Conservation (phyloP, 108 stramenopile genomes). For the Pseudonitzschia pungens region DNA sequence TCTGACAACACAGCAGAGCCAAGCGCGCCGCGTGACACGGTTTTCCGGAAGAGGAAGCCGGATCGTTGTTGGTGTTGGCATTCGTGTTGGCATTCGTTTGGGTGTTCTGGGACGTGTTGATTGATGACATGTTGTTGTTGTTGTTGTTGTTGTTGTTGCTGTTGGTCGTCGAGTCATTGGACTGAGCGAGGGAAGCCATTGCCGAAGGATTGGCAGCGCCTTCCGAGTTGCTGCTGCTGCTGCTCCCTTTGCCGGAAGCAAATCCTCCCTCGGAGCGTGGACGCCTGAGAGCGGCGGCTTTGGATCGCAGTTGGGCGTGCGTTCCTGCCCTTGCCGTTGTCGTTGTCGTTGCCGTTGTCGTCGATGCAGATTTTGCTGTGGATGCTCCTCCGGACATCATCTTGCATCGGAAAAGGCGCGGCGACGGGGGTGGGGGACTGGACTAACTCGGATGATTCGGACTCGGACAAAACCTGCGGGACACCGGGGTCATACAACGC, state of each 20-base stretch:
- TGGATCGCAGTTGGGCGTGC: background rate
- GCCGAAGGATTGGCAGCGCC: constrained; percentile 38
- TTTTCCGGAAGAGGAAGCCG: constrained; percentile 28
- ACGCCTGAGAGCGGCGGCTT: constrained; percentile 29
- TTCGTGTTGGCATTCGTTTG: too few species aligned
- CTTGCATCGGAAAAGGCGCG: background rate
- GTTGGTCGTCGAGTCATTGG: background rate
- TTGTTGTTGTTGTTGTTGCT: background rate
- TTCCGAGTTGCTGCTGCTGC: constrained; percentile 27
- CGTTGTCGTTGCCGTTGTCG: background rate
- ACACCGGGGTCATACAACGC: background rate
- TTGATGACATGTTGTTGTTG: background rate
- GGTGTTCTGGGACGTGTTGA: too few species aligned
- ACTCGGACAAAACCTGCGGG: background rate
- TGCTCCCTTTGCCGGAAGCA: constrained; percentile 27
- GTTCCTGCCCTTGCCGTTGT: background rate
- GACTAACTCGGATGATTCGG: background rate
- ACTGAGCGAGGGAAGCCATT: background rate
- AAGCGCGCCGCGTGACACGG: constrained; percentile 61
- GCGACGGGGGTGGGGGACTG: too few species aligned
- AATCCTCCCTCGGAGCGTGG: constrained; percentile 51
- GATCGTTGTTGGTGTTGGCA: constrained; percentile 12
- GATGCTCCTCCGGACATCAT: constrained; percentile 9
- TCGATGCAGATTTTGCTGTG: background rate
- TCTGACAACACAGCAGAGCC: constrained; percentile 61